Evolutionary conservation across 148 eudicot species (phyloP).

Genomic region (Suaeda aralocaspica): DNA sequence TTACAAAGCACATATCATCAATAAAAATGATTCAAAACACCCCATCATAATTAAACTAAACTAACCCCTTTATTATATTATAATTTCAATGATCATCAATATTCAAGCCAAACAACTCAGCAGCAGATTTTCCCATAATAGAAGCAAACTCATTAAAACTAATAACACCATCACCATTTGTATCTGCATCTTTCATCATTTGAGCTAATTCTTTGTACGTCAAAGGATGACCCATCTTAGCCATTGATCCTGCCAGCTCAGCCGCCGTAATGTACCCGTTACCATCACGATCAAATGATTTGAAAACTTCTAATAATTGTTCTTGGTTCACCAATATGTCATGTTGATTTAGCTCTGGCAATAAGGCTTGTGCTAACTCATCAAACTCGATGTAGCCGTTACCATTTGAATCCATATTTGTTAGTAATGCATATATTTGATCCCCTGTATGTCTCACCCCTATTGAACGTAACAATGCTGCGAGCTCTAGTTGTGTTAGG

Average conservation of each 20-base stretch:
- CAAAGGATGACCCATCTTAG: conserved; percentile 65
- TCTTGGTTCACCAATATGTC: conserved; percentile 49
- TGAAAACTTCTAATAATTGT: conserved; percentile 51
- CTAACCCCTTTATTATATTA: neutral
- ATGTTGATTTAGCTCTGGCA: conserved; percentile 39
- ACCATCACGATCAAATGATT: conserved; percentile 57
- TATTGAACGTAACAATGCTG: conserved; percentile 59
- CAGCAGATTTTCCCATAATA: conserved; percentile 59
- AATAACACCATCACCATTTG: conserved; percentile 68
- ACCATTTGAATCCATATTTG: conserved; percentile 54
- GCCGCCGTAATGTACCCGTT: conserved; percentile 63
- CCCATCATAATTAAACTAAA: neutral
- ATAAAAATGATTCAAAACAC: neutral
- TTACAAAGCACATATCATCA: neutral
- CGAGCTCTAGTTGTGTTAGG: conserved; percentile 66
- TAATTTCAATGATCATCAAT: neutral
- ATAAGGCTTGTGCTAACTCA: conserved; percentile 47
- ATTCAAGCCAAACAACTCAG: conserved; percentile 43
- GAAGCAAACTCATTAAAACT: conserved; percentile 60
- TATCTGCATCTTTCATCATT: conserved; percentile 64
- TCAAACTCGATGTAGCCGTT: conserved; percentile 65
- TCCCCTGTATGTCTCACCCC: conserved; percentile 61
- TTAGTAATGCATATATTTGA: conserved; percentile 39
- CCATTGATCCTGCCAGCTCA: conserved; percentile 69
- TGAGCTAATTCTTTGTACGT: conserved; percentile 58